A percentile compares a stretch with the other conserved stretches of the same genome.
These are phyloP conservation scores for Penicillium sp. DNA, from an alignment of 2,329 filamentous ascomycete genomes.

Conservation along the genomic window DNA sequence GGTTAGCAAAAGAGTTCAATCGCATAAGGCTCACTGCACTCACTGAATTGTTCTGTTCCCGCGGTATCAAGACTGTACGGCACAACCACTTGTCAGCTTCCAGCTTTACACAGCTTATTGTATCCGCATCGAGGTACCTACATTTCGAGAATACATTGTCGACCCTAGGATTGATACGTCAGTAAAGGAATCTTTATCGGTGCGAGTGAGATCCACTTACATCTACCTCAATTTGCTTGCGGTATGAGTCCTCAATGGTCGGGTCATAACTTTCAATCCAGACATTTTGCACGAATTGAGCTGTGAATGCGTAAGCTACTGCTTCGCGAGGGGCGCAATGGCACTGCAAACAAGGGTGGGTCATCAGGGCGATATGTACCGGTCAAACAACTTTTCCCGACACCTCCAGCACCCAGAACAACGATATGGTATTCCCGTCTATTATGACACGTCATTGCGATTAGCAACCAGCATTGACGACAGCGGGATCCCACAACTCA, in stretches of 20 bases:
- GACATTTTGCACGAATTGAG: conserved; percentile 90
- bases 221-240: conserved; percentile 86
- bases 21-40: conserved; percentile 36
- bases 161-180: conserved; percentile 60
- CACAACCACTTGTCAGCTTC: conserved; percentile 1
- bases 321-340: conserved; percentile 8
- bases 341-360: conserved; percentile 27
- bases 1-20: conserved; percentile 16
- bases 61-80: conserved; percentile 75
- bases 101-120: conserved; percentile 2
- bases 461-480: conserved; percentile 21
- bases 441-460: conserved; percentile 7
- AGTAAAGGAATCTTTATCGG: background rate
- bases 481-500: conserved; percentile 23
- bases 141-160: conserved; percentile 89
- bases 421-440: conserved; percentile 82
- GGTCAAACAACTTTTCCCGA: conserved; percentile 90
- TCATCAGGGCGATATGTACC: conserved; percentile 51
- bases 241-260: conserved; percentile 84
- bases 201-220: conserved; percentile 55
- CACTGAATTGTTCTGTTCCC: conserved; percentile 90
- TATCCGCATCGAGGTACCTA: conserved; percentile 46
- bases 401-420: conserved; percentile 79
- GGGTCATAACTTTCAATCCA: conserved; percentile 92
- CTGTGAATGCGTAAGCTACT: conserved; percentile 46